A percentile compares a stretch with the other conserved stretches of the same genome.
These are phyloP conservation scores for Pseudopithomyces chartarum DNA, from an alignment of 2,329 filamentous ascomycete genomes.

Conservation along the genomic window DNA sequence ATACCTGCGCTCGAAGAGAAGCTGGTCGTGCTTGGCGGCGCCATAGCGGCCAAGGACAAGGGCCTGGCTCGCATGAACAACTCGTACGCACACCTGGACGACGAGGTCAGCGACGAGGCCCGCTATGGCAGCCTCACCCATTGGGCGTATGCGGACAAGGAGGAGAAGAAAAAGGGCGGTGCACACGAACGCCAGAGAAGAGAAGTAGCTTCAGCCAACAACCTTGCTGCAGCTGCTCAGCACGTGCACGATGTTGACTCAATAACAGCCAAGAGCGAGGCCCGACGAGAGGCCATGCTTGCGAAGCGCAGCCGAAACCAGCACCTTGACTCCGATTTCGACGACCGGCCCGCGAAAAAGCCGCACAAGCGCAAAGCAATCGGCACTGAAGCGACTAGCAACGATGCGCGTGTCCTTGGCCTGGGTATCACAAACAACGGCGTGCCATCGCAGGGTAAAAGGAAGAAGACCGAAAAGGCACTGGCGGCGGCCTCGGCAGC, in stretches of 20 bases:
- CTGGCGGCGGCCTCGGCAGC: conserved; percentile 36
- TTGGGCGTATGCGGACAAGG: conserved; percentile 92
- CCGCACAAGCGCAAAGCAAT: conserved; percentile 62
- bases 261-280: conserved; percentile 78
- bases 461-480: conserved; percentile 78
- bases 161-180: conserved; percentile 61
- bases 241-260: conserved; percentile 82
- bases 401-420: conserved; percentile 56
- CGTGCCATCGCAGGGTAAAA: conserved; percentile 65
- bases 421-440: conserved; percentile 67
- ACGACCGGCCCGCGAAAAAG: conserved; percentile 71
- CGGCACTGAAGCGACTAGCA: conserved; percentile 54
- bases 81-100: conserved; percentile 83
- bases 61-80: conserved; percentile 85
- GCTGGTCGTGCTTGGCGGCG: conserved; percentile 92
- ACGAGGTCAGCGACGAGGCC: conserved; percentile 92
- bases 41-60: conserved; percentile 84
- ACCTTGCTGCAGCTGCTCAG: conserved; percentile 69
- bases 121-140: conserved; percentile 89
- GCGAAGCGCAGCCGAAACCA: conserved; percentile 72
- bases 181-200: conserved; percentile 75
- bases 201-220: conserved; percentile 78
- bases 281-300: conserved; percentile 78
- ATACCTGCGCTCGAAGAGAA: conserved; percentile 94
- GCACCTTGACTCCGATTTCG: conserved; percentile 77